Percentiles rank a stretch among this genome's conserved stretches.
Evolutionary conservation across 2,329 filamentous ascomycete species (phyloP).

Genomic region (Geoglossum cookeanum): DNA sequence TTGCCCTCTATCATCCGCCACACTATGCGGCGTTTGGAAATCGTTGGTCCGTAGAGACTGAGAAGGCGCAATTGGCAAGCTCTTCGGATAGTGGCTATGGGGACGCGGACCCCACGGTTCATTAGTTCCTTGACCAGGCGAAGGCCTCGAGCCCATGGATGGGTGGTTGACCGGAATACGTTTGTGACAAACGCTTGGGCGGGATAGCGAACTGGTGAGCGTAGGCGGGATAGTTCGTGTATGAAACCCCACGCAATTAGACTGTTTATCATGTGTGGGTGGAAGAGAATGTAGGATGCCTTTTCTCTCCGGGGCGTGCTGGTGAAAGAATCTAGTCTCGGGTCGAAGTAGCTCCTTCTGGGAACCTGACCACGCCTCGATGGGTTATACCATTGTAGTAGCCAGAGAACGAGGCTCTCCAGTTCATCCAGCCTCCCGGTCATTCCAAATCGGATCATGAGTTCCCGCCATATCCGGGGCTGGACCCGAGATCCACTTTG

Average conservation of each 20-base stretch:
- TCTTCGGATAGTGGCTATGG: background rate
- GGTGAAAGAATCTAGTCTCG: conserved; percentile 7
- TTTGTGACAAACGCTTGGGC: background rate
- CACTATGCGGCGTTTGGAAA: background rate
- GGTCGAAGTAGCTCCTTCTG: conserved; percentile 6
- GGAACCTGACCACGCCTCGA: background rate
- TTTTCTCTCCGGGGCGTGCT: conserved; percentile 6
- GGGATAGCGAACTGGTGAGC: background rate
- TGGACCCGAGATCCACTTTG: conserved; percentile 24
- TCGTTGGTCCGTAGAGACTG: background rate
- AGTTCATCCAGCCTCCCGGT: conserved; percentile 31
- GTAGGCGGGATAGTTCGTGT: conserved; percentile 1
- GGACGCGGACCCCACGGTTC: background rate
- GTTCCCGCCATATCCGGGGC: conserved; percentile 33
- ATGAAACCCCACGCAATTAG: conserved; percentile 32
- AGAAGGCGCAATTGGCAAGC: background rate
- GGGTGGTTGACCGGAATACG: background rate
- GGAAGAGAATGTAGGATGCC: conserved; percentile 24
- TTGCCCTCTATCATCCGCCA: background rate
- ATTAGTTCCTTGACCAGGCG: background rate
- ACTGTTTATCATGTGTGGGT: conserved; percentile 23
- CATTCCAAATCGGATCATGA: conserved; percentile 41
- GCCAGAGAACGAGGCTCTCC: conserved; percentile 30
- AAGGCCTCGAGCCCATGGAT: background rate
- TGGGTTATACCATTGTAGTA: conserved; percentile 24